A percentile compares a stretch with the other conserved stretches of the same genome.
Conservation (phyloP, 129 eudicot species). For the Calendula officinalis region DNA sequence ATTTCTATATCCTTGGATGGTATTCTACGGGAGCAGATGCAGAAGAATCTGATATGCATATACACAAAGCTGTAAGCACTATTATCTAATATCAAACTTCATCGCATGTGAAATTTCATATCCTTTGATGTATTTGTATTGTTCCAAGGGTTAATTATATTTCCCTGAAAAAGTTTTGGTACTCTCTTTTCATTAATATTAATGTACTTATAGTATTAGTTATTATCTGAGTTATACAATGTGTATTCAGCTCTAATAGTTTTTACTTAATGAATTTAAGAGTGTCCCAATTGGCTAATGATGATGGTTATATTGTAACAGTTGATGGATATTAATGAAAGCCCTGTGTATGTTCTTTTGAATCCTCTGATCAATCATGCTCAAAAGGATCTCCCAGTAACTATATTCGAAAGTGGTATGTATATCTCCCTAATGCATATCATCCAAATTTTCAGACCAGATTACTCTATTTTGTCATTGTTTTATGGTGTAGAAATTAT, state of each 20-base stretch:
- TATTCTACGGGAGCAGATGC: constrained; percentile 96
- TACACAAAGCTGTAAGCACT: constrained; percentile 81
- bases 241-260: too few relatives aligned
- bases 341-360: constrained; percentile 81
- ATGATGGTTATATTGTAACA: constrained; percentile 36
- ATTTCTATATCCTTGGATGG: constrained; percentile 94
- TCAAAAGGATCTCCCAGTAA: constrained; percentile 91
- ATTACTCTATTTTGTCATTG: constrained; percentile 1
- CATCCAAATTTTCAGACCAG: not conserved
- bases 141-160: too few relatives aligned
- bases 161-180: not conserved
- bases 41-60: constrained; percentile 83
- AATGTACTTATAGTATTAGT: not conserved
- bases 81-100: not conserved
- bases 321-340: constrained; percentile 98
- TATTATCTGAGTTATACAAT: not conserved
- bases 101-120: not conserved
- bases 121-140: not conserved
- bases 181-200: not conserved
- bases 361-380: constrained; percentile 89
- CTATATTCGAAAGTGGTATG: constrained; percentile 91
- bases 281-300: constrained; percentile 1
- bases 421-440: not conserved
- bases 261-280: not conserved
- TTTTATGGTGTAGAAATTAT: not conserved